Conservation (phyloP, 1,139 yeast species). For the Torulaspora pretoriensis region DNA sequence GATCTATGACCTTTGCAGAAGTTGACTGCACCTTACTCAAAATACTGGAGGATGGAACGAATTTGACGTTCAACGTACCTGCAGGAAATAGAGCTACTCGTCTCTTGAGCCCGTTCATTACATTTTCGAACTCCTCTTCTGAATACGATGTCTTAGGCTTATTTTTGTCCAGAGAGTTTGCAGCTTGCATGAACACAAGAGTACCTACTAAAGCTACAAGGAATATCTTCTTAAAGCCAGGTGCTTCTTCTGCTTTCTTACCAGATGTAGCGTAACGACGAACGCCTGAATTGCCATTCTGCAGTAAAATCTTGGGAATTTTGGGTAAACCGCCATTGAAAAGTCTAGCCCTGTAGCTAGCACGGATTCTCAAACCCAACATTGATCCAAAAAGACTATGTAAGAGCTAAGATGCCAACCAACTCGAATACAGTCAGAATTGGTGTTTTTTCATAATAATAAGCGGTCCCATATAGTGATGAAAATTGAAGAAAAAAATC, state of each 20-base stretch:
- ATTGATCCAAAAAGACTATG: background rate
- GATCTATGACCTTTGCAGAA: conserved; percentile 45
- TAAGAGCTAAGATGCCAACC: background rate
- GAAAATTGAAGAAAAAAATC: conserved; percentile 2
- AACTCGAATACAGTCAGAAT: too few relatives aligned
- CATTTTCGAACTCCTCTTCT: conserved; percentile 59
- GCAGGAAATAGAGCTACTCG: conserved; percentile 43
- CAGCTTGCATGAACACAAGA: conserved; percentile 50
- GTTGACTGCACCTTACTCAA: conserved; percentile 16
- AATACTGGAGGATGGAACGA: conserved; percentile 14
- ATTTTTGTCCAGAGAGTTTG: conserved; percentile 50
- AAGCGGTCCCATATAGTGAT: background rate
- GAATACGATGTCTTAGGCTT: conserved; percentile 50
- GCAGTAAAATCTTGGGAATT: background rate
- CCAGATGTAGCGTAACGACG: conserved; percentile 4
- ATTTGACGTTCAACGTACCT: conserved; percentile 19
- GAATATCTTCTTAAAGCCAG: conserved; percentile 48
- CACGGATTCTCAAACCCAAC: background rate
- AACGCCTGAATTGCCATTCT: background rate
- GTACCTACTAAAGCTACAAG: conserved; percentile 51
- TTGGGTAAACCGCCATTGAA: background rate
- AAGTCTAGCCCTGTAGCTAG: background rate
- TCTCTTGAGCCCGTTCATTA: conserved; percentile 50
- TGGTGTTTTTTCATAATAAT: background rate
- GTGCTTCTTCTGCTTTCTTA: conserved; percentile 32